These are phyloP conservation scores for Aspergillus fumigatiaffinis DNA, from an alignment of 2,329 filamentous ascomycete species.

Conservation along the genomic window DNA sequence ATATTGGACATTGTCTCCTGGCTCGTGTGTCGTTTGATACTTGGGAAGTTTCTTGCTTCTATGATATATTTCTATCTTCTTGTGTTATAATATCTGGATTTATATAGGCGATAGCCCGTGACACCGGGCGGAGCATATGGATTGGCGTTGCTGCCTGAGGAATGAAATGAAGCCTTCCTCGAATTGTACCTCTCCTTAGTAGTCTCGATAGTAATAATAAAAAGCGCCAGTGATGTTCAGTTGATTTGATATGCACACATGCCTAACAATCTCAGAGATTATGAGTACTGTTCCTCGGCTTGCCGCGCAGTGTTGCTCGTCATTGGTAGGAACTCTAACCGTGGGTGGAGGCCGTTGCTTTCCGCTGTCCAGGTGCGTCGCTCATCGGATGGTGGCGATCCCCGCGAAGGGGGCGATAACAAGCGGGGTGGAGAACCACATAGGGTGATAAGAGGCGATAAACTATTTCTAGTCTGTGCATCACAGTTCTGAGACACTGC, in stretches of 20 bases:
- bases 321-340: not conserved
- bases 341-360: not conserved
- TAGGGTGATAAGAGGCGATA: slow-evolving; percentile 14
- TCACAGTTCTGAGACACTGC: too few species aligned
- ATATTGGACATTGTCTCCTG: not conserved
- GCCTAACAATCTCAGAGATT: not conserved
- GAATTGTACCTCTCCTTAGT: not conserved
- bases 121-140: not conserved
- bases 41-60: not conserved
- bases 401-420: slow-evolving; percentile 19
- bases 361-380: slow-evolving; percentile 1
- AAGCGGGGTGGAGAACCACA: not conserved
- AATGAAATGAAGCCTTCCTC: not conserved
- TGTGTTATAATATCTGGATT: not conserved
- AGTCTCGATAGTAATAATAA: not conserved
- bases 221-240: too few species aligned
- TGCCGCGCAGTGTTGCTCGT: not conserved
- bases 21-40: not conserved
- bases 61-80: not conserved
- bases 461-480: slow-evolving; percentile 2
- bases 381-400: slow-evolving; percentile 37
- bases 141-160: not conserved
- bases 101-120: not conserved
- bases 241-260: not conserved
- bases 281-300: not conserved